Evolutionary conservation across 2,329 filamentous ascomycete species (phyloP), one percentile per base, ranked within the genome.

Genomic region (Sphaceloma murrayae): DNA sequence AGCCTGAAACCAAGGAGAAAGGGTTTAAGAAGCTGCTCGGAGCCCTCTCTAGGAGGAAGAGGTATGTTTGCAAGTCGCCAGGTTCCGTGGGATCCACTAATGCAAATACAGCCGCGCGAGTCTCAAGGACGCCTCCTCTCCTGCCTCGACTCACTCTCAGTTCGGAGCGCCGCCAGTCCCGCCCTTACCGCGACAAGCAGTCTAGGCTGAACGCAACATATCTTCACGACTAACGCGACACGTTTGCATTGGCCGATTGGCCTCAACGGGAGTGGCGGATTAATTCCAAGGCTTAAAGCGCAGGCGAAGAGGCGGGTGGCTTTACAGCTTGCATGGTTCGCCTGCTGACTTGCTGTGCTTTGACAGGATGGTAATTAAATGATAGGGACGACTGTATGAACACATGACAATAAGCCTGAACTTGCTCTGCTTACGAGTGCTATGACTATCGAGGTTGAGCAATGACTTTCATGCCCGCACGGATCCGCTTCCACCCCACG

Each of bases 21-120:
- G 42, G 42, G 11, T 27, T 45, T 18, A 45, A 45, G 42, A 45
- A 45, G 19, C 21, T 45, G 11, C 31, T 45, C 8, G 42, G 42
- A 16, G 31, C 29, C n/a, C 14, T 45, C 14, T 45, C 42, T 13
- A 34, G 42, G 30, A 7, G 42, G 31, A 45, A 45, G 31, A 45
- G 42, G 42, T 45, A 17, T 13, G 32, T 26, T n/a, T 11, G 6
- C 11, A 17, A 26, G 13, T 18, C 9, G 38, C 3, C 10, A 3
- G 19, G n/a, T 13, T n/a, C n/a, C n/a, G n/a, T n/a, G n/a, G 4
- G 2, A 9, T 5, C 13, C 6, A 36, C 42, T 45, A 16, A 45
- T n/a, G 10, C n/a, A 29, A 16, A 1, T 17, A 11, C 13, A 45
- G 42, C 29, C 42, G 42, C 31, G 21, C 42, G 2, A 45, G 42